Evolutionary conservation across 345 rosid genomes (phyloP).

Genomic region (Eucalyptus regnans): DNA sequence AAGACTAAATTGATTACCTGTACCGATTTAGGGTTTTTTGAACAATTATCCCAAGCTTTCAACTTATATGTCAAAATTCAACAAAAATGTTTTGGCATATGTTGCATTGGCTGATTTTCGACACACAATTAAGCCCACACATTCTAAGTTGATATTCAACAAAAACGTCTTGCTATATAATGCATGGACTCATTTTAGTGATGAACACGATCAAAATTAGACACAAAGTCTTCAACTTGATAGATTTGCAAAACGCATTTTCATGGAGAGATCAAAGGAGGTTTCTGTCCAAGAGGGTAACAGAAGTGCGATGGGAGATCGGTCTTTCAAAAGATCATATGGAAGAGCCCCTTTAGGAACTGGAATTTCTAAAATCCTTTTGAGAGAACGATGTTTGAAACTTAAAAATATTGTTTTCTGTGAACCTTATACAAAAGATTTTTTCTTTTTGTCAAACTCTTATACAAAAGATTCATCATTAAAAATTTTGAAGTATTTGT

Average conservation of each 20-base stretch:
- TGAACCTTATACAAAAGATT: neutral
- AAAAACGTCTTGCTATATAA: neutral
- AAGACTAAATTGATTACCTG: fast-evolving
- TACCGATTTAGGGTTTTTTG: fast-evolving
- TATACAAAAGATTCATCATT: neutral
- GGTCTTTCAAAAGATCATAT: neutral
- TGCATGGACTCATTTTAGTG: neutral
- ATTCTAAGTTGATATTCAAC: neutral
- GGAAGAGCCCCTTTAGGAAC: neutral
- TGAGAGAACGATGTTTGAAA: neutral
- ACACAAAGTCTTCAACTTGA: neutral
- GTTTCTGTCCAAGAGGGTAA: neutral
- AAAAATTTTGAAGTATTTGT: neutral
- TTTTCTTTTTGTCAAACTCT: neutral
- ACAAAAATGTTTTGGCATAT: neutral
- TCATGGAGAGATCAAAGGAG: neutral
- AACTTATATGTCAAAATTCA: neutral
- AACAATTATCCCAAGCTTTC: neutral
- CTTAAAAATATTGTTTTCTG: neutral
- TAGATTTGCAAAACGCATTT: neutral
- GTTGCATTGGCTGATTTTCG: neutral
- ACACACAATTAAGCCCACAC: neutral
- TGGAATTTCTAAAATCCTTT: neutral
- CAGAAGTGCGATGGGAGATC: neutral
- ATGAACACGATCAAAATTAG: neutral